phyloP scores from a whole-genome alignment of 2,329 filamentous ascomycete species.

The Colletotrichum spaethianum region DNA sequence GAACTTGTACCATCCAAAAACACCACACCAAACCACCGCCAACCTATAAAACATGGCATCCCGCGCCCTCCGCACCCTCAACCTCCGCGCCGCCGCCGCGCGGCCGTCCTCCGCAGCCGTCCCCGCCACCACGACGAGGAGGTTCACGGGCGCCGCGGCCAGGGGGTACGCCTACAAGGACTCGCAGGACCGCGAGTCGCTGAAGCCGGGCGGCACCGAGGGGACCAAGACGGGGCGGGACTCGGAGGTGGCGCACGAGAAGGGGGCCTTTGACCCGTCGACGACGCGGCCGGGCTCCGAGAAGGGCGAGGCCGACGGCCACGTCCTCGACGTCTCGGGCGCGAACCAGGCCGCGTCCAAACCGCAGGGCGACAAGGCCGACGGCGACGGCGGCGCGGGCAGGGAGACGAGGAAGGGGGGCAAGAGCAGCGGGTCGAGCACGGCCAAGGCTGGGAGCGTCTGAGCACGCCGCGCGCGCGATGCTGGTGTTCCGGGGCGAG shows the following conservation, averaged over 20 bases:
- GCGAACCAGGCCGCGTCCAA: constrained; percentile 61
- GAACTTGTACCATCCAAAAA: background rate
- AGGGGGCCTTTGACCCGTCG: constrained; percentile 77
- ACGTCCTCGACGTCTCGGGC: constrained; percentile 58
- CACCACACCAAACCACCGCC: background rate
- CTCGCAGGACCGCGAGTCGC: constrained; percentile 70
- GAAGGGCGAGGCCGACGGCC: constrained; percentile 53
- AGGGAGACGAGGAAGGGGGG: constrained; percentile 53
- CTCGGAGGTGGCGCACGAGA: constrained; percentile 65
- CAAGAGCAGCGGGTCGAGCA: constrained; percentile 50
- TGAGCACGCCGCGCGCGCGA: background rate
- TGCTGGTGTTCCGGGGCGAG: background rate
- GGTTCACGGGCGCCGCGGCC: constrained; percentile 51
- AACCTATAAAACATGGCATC: constrained; percentile 13
- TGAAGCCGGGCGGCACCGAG: constrained; percentile 77
- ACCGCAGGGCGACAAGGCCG: constrained; percentile 53
- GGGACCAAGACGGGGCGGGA: constrained; percentile 78
- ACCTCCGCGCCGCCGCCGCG: constrained; percentile 8
- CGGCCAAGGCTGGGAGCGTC: constrained; percentile 49
- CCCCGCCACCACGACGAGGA: constrained; percentile 43
- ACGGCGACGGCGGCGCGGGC: constrained; percentile 50
- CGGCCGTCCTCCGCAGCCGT: background rate
- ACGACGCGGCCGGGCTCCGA: constrained; percentile 77
- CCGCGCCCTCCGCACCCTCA: constrained; percentile 24
- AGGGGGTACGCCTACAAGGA: constrained; percentile 61